These are phyloP conservation scores for Ophiostoma quercus DNA, from an alignment of 2,329 filamentous ascomycete genomes.

Conservation along the genomic window DNA sequence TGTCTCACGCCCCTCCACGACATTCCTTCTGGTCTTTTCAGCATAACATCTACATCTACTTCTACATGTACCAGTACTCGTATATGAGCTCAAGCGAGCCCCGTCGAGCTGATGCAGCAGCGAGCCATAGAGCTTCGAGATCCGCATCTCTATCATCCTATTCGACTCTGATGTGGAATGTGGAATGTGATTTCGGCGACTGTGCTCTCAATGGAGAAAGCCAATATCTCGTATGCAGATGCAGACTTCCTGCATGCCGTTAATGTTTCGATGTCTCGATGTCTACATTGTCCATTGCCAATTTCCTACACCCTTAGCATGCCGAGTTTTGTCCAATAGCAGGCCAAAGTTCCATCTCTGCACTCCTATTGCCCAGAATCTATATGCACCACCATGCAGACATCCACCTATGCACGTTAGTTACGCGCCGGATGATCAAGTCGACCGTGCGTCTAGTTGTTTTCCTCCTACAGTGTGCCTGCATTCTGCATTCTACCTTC, in stretches of 20 bases:
- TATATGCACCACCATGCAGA: slow-evolving; percentile 38
- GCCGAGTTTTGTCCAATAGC: slow-evolving; percentile 38
- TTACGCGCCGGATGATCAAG: slow-evolving; percentile 22
- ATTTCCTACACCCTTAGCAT: not conserved
- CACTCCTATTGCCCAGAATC: slow-evolving; percentile 44
- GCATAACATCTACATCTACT: not conserved
- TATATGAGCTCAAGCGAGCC: not conserved
- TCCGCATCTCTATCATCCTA: not conserved
- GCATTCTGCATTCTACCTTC: not conserved
- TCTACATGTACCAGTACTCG: not conserved
- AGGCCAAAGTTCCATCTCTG: slow-evolving; percentile 35
- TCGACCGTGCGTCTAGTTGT: not conserved
- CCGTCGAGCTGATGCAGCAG: not conserved
- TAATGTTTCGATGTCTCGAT: not conserved
- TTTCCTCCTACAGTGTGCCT: not conserved
- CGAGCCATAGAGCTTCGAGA: not conserved
- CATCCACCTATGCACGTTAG: slow-evolving; percentile 45
- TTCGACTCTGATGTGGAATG: not conserved
- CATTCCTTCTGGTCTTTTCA: too few relatives aligned
- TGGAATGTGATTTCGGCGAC: not conserved
- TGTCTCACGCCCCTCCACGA: not conserved
- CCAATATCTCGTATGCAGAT: not conserved
- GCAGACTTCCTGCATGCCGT: not conserved
- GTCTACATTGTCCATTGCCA: not conserved
- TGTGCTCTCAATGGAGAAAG: not conserved